Base-by-base conservation (phyloP, 192 early-diverging fungal species). In the Backusella parvicylindrica region DNA sequence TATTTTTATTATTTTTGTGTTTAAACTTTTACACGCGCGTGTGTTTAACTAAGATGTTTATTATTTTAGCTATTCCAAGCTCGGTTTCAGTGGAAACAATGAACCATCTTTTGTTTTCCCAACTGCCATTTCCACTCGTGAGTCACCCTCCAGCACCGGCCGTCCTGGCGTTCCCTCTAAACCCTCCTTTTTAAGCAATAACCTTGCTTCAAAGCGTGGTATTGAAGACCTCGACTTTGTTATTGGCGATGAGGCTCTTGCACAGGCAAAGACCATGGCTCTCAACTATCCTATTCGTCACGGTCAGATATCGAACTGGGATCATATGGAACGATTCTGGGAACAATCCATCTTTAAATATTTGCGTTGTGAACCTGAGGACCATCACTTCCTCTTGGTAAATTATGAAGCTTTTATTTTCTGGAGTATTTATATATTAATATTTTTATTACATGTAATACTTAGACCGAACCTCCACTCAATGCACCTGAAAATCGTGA, bases 271-370 rank as follows among this genome's bases (percentile, higher is more conserved):
- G 85, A 92, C 95, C 15, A 95, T 97, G 80, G 89, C 88, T 11
- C 84, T 96, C 37, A 90, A 91, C 80, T 98, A 97, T 79, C 96
- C 97, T 23, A 95, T 98, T 78, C 89, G 96, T 21, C 98, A 99
- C 75, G 98, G 97, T 33, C 96, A 97, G 84, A 98, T 99, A 76
- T 96, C 97, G 41, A 98, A 98, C 87, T 99, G 97, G 97, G 98
- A 99, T 85, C 91, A 97, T 56, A 99, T 99, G 98, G 98, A 99
- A 83, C 92, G 97, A 74, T 99, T 95, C 87, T 97, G 97, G 93
- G 97, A 99, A 84, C 96, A 97, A 75, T 95, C 92, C 77, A 95
- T 99, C 68, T 99, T 98, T 86, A 95, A 99, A 85, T 97, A 98
- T 82, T 80, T 99, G 81, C 91, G 97, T 67, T 98, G 97, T 84